Conservation (phyloP, 192 early-diverging fungal genomes). For the Backusella sp. region DNA sequence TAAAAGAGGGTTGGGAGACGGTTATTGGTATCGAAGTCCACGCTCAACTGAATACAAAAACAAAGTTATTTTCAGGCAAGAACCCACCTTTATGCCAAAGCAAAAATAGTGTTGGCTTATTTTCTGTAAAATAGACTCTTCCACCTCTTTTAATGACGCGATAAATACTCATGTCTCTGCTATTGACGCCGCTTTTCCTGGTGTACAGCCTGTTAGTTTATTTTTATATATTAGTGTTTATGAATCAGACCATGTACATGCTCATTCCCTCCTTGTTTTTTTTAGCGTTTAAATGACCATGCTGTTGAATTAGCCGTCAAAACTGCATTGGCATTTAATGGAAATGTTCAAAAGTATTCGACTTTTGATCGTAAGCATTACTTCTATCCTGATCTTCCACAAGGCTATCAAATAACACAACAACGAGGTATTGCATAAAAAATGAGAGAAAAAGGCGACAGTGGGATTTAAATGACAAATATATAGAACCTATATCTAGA, state of each 20-base stretch:
- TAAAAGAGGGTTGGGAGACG: conserved; percentile 52
- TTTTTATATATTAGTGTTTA: neutral
- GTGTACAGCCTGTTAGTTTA: conserved; percentile 69
- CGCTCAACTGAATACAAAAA: conserved; percentile 67
- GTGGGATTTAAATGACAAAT: neutral
- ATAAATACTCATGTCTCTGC: conserved; percentile 75
- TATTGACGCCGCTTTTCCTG: conserved; percentile 87
- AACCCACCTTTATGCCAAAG: neutral
- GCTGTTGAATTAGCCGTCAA: conserved; percentile 72
- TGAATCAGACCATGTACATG: neutral
- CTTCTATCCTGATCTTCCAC: conserved; percentile 91
- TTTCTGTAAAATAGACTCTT: conserved; percentile 25
- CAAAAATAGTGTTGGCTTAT: neutral
- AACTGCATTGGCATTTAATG: conserved; percentile 69
- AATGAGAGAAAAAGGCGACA: neutral
- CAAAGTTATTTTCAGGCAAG: conserved; percentile 85
- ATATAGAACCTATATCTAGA: conserved; percentile 68
- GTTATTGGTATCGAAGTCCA: conserved; percentile 93
- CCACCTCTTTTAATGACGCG: conserved; percentile 51
- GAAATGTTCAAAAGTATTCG: conserved; percentile 60
- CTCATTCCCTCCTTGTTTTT: neutral
- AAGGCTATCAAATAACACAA: conserved; percentile 96
- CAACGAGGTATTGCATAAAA: conserved; percentile 49
- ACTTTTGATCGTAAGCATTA: conserved; percentile 96
- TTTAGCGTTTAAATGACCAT: conserved; percentile 65